A percentile compares a stretch with the other conserved stretches of the same genome.
Conservation (phyloP, 106 monocot genomes). For the Acanthochlamys bracteata region DNA sequence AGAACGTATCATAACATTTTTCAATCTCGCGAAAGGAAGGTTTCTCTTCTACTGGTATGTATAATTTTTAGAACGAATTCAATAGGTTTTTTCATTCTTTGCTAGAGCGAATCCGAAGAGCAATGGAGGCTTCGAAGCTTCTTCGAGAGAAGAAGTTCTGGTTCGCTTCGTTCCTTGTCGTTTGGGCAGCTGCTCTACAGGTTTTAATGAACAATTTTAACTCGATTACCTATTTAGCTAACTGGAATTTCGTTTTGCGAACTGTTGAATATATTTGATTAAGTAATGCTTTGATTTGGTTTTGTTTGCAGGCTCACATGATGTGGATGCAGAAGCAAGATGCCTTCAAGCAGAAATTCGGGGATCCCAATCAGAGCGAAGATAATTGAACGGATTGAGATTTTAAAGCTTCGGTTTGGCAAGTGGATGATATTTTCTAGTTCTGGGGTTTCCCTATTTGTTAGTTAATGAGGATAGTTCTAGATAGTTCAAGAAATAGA, state of each 20-base stretch:
- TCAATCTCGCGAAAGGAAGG: too few relatives aligned
- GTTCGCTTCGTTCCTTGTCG: constrained; percentile 55
- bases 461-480: too few relatives aligned
- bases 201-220: background rate
- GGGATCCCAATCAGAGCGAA: constrained; percentile 6
- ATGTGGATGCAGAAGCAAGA: constrained; percentile 75
- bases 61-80: background rate
- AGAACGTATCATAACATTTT: too few relatives aligned
- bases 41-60: background rate
- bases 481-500: too few relatives aligned
- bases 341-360: constrained; percentile 53
- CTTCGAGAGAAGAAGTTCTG: constrained; percentile 24
- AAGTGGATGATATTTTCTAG: too few relatives aligned
- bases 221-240: background rate
- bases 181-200: constrained; percentile 69
- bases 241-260: too few relatives aligned
- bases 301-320: constrained; percentile 46
- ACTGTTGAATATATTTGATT: background rate
- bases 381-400: background rate
- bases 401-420: too few relatives aligned
- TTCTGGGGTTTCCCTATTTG: too few relatives aligned
- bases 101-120: background rate
- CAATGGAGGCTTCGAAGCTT: background rate
- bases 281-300: background rate
- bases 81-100: background rate